Conservation (phyloP, 2,329 filamentous ascomycete species). For the Verticillium zaregamsianum region DNA sequence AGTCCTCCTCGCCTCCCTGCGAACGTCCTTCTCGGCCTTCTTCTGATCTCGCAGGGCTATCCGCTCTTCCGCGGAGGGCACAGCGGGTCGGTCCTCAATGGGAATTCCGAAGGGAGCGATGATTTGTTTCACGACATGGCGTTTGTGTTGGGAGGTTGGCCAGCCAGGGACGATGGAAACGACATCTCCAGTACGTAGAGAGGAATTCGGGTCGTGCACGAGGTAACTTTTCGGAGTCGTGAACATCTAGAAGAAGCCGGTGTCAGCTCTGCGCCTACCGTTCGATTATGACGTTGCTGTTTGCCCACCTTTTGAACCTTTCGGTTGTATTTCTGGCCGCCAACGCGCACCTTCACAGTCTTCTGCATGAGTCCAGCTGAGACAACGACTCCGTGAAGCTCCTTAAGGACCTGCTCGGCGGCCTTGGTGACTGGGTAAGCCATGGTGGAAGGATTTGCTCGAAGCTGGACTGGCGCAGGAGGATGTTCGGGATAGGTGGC, state of each 20-base stretch:
- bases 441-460: neutral
- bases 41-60: constrained; percentile 49
- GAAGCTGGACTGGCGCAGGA: neutral
- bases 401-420: constrained; percentile 40
- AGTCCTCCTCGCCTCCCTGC: constrained; percentile 34
- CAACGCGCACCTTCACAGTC: constrained; percentile 74
- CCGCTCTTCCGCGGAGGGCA: constrained; percentile 62
- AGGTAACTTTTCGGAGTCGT: constrained; percentile 61
- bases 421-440: constrained; percentile 3
- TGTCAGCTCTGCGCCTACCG: neutral
- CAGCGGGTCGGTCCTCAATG: constrained; percentile 58
- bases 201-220: constrained; percentile 74
- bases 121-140: constrained; percentile 71
- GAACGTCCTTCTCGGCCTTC: constrained; percentile 52
- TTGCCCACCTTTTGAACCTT: constrained; percentile 12
- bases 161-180: constrained; percentile 65
- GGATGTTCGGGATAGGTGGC: neutral
- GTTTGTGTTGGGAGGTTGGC: constrained; percentile 62
- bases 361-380: constrained; percentile 74
- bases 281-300: neutral
- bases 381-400: constrained; percentile 66
- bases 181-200: constrained; percentile 69
- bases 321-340: constrained; percentile 65
- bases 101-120: constrained; percentile 64
- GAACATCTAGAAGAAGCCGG: constrained; percentile 53